These are phyloP conservation scores for Takakia lepidozioides DNA, from an alignment of 225 moss, liverwort and hornwort species.

Conservation along the genomic window DNA sequence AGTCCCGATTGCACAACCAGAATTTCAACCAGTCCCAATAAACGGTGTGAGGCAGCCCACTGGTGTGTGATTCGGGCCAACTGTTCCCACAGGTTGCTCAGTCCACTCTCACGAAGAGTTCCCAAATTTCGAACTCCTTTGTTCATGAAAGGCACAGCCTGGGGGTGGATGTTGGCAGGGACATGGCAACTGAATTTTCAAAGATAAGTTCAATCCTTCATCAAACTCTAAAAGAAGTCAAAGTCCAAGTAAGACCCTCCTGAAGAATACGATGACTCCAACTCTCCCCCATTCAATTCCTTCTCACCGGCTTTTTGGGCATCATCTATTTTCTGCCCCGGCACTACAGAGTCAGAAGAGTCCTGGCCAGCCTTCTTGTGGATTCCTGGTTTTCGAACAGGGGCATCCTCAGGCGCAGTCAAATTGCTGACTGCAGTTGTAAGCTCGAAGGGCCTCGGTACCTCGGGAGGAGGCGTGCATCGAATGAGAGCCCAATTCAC, in stretches of 20 bases:
- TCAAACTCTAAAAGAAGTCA: slow-evolving; percentile 50
- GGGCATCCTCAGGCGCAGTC: slow-evolving; percentile 30
- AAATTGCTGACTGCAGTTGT: slow-evolving; percentile 41
- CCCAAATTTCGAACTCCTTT: too few relatives aligned
- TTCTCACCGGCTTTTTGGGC: slow-evolving; percentile 43
- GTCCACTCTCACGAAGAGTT: too few relatives aligned
- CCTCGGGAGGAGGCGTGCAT: slow-evolving; percentile 85
- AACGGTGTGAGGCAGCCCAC: too few relatives aligned
- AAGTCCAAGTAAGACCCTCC: slow-evolving; percentile 59
- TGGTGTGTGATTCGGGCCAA: too few relatives aligned
- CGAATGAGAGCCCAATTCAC: slow-evolving; percentile 94
- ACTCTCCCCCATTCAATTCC: slow-evolving; percentile 38
- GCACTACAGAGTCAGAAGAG: slow-evolving; percentile 23
- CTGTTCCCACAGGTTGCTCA: too few relatives aligned
- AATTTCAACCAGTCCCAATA: too few relatives aligned
- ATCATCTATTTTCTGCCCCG: slow-evolving; percentile 18
- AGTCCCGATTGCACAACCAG: too few relatives aligned
- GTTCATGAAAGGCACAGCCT: too few relatives aligned
- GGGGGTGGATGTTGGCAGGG: too few relatives aligned
- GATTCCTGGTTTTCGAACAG: slow-evolving; percentile 22
- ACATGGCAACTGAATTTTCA: too few relatives aligned
- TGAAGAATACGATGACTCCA: slow-evolving; percentile 43
- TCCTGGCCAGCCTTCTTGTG: slow-evolving; percentile 28
- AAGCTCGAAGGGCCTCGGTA: slow-evolving; percentile 64
- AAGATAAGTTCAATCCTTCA: slow-evolving; percentile 28